Evolutionary conservation across 768 basidiomycete genomes (phyloP).

Genomic region (Hortiboletus flavorubellus): DNA sequence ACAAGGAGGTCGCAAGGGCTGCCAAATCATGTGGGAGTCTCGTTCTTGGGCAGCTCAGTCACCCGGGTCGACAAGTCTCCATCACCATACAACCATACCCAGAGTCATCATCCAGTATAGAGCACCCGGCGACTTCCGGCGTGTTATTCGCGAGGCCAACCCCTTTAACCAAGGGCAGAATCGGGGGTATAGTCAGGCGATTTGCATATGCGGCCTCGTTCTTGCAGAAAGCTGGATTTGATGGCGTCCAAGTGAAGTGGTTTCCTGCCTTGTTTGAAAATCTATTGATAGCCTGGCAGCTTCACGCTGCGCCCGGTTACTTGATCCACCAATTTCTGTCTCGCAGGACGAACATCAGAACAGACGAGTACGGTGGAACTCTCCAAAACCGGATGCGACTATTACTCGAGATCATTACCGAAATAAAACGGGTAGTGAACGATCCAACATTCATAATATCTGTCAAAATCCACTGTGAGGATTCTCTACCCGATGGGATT

Average conservation of each 20-base stretch:
- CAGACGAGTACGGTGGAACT: conserved; percentile 56
- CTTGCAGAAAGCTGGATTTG: conserved; percentile 58
- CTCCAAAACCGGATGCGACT: conserved; percentile 51
- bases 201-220: conserved; percentile 55
- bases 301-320: conserved; percentile 45
- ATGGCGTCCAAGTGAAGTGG: conserved; percentile 50
- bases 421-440: conserved; percentile 39
- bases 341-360: conserved; percentile 42
- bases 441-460: conserved; percentile 30
- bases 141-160: conserved; percentile 30
- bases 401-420: conserved; percentile 43
- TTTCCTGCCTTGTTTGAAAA: not conserved
- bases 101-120: conserved; percentile 33
- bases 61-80: conserved; percentile 34
- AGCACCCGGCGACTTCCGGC: conserved; percentile 33
- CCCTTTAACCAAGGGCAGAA: conserved; percentile 45
- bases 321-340: conserved; percentile 49
- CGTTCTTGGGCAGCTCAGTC: conserved; percentile 32
- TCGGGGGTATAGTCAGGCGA: conserved; percentile 46
- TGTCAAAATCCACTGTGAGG: conserved; percentile 34
- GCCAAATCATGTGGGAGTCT: conserved; percentile 31
- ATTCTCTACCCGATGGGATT: conserved; percentile 30
- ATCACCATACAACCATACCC: conserved; percentile 35
- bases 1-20: conserved; percentile 25
- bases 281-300: conserved; percentile 15